Conservation (phyloP, 768 basidiomycete species). For the Sutorius australiensis region DNA sequence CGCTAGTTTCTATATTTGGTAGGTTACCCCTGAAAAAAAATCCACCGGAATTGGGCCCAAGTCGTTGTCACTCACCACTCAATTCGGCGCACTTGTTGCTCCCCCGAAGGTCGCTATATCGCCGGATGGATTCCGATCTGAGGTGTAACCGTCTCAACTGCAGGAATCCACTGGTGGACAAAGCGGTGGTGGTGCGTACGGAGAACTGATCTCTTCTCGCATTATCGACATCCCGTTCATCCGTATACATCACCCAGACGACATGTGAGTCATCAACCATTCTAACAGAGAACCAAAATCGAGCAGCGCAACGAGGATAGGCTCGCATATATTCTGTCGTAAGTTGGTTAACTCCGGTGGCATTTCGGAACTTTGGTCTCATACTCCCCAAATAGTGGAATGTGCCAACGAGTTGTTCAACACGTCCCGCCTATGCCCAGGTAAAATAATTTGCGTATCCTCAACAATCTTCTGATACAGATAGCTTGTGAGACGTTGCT, state of each 20-base stretch:
- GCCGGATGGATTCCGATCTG: slow-evolving; percentile 66
- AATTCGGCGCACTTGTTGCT: not conserved
- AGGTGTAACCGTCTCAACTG: slow-evolving; percentile 80
- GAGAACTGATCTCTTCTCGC: not conserved
- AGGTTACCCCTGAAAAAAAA: slow-evolving; percentile 4
- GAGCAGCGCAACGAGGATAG: slow-evolving; percentile 33
- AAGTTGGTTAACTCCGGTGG: slow-evolving; percentile 8
- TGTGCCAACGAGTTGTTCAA: slow-evolving; percentile 85
- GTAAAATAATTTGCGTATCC: slow-evolving; percentile 30
- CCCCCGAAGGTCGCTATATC: not conserved
- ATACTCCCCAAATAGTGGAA: slow-evolving; percentile 47
- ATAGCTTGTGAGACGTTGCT: slow-evolving; percentile 78
- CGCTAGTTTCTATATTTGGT: slow-evolving; percentile 12
- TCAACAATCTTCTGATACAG: slow-evolving; percentile 2
- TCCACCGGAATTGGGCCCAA: not conserved
- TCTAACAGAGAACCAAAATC: not conserved
- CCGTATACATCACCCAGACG: slow-evolving; percentile 37
- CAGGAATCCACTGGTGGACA: slow-evolving; percentile 62
- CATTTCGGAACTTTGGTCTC: not conserved
- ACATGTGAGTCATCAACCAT: slow-evolving; percentile 41
- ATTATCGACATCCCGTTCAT: not conserved
- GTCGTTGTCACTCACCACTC: not conserved
- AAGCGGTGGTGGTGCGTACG: slow-evolving; percentile 76
- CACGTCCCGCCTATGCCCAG: slow-evolving; percentile 73
- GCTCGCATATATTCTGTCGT: slow-evolving; percentile 88